A percentile compares a stretch with the other conserved stretches of the same genome.
Conservation (phyloP, 768 basidiomycete genomes). For the Leccinum subtestaceum region DNA sequence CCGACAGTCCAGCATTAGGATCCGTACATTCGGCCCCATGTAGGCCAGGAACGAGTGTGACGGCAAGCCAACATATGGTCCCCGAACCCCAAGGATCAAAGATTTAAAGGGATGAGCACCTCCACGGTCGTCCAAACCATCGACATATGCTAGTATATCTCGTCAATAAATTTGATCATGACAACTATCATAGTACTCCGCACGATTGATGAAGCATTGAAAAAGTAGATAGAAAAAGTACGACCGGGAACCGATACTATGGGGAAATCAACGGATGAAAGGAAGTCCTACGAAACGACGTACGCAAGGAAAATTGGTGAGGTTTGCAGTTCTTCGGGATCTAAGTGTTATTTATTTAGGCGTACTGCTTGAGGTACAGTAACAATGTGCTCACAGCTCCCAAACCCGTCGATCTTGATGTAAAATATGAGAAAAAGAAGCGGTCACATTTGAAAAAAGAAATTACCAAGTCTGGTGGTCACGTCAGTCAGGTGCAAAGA, state of each 20-base stretch:
- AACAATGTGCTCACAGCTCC: slow-evolving; percentile 59
- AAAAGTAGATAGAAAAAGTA: slow-evolving; percentile 95
- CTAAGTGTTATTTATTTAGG: slow-evolving; percentile 33
- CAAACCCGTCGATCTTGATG: slow-evolving; percentile 73
- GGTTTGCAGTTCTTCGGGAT: slow-evolving; percentile 76
- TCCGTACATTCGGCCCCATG: slow-evolving; percentile 72
- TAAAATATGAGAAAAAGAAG: background rate
- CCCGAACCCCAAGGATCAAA: slow-evolving; percentile 68
- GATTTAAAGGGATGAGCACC: slow-evolving; percentile 67
- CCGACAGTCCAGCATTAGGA: slow-evolving; percentile 84
- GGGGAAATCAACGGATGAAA: background rate
- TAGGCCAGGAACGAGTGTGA: slow-evolving; percentile 82
- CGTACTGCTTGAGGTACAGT: background rate
- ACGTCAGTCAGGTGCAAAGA: slow-evolving; percentile 9
- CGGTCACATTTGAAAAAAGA: background rate
- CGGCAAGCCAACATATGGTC: slow-evolving; percentile 75
- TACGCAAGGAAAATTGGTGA: slow-evolving; percentile 73
- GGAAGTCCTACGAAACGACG: slow-evolving; percentile 8
- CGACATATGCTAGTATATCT: slow-evolving; percentile 37
- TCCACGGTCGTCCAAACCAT: slow-evolving; percentile 64
- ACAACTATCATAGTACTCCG: slow-evolving; percentile 17
- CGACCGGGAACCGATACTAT: slow-evolving; percentile 75
- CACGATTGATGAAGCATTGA: slow-evolving; percentile 87
- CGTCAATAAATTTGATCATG: background rate
- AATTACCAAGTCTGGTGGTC: slow-evolving; percentile 44